Evolutionary conservation across 768 basidiomycete species (phyloP), one percentile per base, ranked within the genome.

Genomic region (Tulasnella sp.): DNA sequence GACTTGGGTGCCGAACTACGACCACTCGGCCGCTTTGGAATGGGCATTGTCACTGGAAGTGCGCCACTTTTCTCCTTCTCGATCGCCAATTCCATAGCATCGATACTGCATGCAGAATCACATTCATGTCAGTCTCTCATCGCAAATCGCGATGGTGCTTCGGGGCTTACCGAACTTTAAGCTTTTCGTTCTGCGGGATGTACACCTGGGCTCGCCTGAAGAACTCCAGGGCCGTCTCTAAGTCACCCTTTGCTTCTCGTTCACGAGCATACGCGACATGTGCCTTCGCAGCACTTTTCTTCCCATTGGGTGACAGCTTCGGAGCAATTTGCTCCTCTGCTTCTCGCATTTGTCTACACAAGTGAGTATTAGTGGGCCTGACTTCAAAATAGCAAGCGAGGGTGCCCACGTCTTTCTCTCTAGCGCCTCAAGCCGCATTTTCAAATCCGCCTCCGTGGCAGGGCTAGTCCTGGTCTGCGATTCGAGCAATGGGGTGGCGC

Each of bases 161-260:
- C 72, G 68, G 82, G 76, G 82, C 82, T 79, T 78, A 90, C 89
- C 89, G 85, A 76, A 87, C 86, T 78, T 83, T 81, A 50, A 92
- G 76, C 69, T 87, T 90, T 71, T 80, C 70, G 67, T 92, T 91
- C 60, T 88, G 84, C n/a, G 89, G 88, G 49, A 89, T 86, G 64
- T 89, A 90, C 4, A 76, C 76, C 68, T 84, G 83, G 19, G 87
- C 88, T 65, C 86, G 85, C 67, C 82, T 81, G 68, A 90, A 92
- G 15, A 91, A 77, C 56, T 87, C 84, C 41, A 92, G 76, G 2
- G 89, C 88, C 1, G 81, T 78, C 65, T 83, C 77, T n/a, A 89
- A 74, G 66, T 89, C 82, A n/a, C 84, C 85, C 88, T 85, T 85
- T 69, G 89, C 84, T 2, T 86, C 87, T 70, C 85, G 81, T 19